phyloP scores from a whole-genome alignment of 768 basidiomycete genomes.

The Hypholoma sublateritium region DNA sequence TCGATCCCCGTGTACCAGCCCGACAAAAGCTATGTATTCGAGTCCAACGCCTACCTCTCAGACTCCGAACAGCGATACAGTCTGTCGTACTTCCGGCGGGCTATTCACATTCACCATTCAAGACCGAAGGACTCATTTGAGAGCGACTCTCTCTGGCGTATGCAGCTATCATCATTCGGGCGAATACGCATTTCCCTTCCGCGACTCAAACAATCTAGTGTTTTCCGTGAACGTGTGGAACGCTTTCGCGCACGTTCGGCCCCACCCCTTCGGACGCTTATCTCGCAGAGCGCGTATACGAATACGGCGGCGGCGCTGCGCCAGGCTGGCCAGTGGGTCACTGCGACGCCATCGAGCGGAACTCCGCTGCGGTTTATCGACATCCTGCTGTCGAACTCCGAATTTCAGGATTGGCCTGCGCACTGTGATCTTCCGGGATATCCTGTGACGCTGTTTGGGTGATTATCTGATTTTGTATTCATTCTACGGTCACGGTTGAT shows the following conservation, averaged over 20 bases:
- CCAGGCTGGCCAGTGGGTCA: slow-evolving; percentile 32
- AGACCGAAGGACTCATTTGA: not conserved
- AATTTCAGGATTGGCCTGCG: slow-evolving; percentile 32
- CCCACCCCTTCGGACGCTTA: slow-evolving; percentile 44
- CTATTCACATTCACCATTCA: too few species aligned
- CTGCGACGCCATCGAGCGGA: slow-evolving; percentile 26
- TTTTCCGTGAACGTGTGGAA: slow-evolving; percentile 47
- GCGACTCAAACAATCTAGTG: slow-evolving; percentile 45
- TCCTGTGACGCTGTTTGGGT: slow-evolving; percentile 17
- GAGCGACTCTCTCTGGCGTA: not conserved
- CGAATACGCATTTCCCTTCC: slow-evolving; percentile 40
- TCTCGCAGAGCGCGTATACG: slow-evolving; percentile 41
- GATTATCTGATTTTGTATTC: not conserved
- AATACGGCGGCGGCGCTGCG: slow-evolving; percentile 29
- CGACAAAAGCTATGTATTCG: too few species aligned
- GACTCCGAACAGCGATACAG: too few species aligned
- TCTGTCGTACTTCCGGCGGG: too few species aligned
- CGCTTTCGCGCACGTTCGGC: slow-evolving; percentile 44
- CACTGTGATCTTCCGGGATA: slow-evolving; percentile 40
- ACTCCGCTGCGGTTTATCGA: slow-evolving; percentile 33
- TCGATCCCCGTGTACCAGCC: too few species aligned
- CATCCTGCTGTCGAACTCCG: slow-evolving; percentile 28
- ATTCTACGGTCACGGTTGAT: not conserved
- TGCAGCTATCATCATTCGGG: slow-evolving; percentile 21
- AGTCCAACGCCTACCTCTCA: too few species aligned